phyloP scores from a whole-genome alignment of 2,329 filamentous ascomycete species.

The Juglanconis juglandina region DNA sequence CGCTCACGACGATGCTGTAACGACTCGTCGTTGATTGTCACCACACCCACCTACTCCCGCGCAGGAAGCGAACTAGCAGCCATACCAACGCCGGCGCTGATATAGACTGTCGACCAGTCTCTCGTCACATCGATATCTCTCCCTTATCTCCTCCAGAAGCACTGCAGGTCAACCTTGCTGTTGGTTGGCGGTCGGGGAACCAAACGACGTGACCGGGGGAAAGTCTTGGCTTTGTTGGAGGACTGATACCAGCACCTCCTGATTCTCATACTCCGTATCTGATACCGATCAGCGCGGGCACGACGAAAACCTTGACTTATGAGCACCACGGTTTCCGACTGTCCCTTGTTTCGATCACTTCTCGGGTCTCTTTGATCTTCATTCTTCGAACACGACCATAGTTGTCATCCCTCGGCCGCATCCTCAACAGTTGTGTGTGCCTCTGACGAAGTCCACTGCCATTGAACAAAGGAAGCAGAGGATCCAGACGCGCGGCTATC shows the following conservation, averaged over 20 bases:
- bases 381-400: neutral
- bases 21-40: neutral
- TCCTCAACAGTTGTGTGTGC: neutral
- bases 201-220: constrained; percentile 3
- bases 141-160: constrained; percentile 10
- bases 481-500: constrained; percentile 16
- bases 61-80: neutral
- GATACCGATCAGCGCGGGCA: constrained; percentile 12
- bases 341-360: constrained; percentile 5
- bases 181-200: constrained; percentile 10
- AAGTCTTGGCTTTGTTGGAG: constrained; percentile 16
- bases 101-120: constrained; percentile 4
- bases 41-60: neutral
- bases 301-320: constrained; percentile 11
- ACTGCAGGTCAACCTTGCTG: constrained; percentile 6
- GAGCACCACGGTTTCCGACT: constrained; percentile 4
- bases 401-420: neutral
- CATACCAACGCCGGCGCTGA: neutral
- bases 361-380: neutral
- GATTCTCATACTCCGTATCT: constrained; percentile 10
- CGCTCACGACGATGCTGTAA: neutral
- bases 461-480: neutral
- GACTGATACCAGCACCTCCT: constrained; percentile 1
- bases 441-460: neutral
- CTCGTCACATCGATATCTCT: constrained; percentile 14